Percentiles rank a stretch among this genome's conserved stretches.
These are phyloP conservation scores for Fusarium lateritium DNA, from an alignment of 2,329 filamentous ascomycete genomes.

Conservation along the genomic window DNA sequence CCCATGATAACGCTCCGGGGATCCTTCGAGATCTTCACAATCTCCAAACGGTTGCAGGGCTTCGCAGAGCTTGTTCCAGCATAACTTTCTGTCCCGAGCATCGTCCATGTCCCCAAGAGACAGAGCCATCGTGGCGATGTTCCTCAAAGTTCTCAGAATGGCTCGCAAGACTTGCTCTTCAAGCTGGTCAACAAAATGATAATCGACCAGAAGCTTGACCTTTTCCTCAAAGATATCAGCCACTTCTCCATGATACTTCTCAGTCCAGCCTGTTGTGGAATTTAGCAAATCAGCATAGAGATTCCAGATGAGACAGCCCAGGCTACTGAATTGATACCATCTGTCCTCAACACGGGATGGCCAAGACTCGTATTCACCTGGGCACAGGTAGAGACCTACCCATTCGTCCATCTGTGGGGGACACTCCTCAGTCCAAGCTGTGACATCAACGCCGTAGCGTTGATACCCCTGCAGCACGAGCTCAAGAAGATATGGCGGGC, in stretches of 20 bases:
- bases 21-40: too few species aligned
- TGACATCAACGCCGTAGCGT: neutral
- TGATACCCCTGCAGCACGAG: neutral
- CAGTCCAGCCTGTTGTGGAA: fast-evolving
- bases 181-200: neutral
- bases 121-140: neutral
- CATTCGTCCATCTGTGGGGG: neutral
- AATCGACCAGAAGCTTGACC: neutral
- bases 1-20: too few species aligned
- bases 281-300: neutral
- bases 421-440: fast-evolving
- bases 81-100: neutral
- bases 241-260: neutral
- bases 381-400: neutral
- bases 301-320: fast-evolving
- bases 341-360: too few species aligned
- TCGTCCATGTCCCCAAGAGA: neutral
- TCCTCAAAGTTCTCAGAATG: neutral
- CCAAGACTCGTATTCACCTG: too few species aligned
- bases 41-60: neutral
- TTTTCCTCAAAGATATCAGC: slow-evolving; percentile 11
- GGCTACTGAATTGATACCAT: neutral
- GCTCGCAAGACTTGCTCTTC: neutral
- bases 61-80: neutral
- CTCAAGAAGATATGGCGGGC: neutral